Percentiles rank a stretch among this genome's conserved stretches.
Conservation (phyloP, 768 basidiomycete species). For the Omphalotus guepiniiformis region DNA sequence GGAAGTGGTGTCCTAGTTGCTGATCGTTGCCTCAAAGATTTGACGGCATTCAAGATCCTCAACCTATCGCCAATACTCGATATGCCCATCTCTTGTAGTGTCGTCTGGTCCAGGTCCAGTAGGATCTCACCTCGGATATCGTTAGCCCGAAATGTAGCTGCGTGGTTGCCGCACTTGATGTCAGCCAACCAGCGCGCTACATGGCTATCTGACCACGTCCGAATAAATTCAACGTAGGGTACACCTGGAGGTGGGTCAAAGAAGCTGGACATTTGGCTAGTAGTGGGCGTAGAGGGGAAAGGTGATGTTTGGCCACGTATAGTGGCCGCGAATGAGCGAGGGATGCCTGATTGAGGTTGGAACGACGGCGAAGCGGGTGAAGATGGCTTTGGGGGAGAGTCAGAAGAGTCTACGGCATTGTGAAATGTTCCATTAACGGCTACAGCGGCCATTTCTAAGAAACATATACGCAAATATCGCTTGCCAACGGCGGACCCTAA, state of each 20-base stretch:
- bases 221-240: slow-evolving; percentile 59
- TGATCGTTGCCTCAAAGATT: slow-evolving; percentile 63
- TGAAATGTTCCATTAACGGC: slow-evolving; percentile 25
- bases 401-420: slow-evolving; percentile 31
- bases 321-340: slow-evolving; percentile 37
- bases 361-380: slow-evolving; percentile 44
- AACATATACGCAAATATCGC: no score
- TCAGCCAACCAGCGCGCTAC: slow-evolving; percentile 77
- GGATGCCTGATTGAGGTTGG: slow-evolving; percentile 26
- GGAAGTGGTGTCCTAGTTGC: slow-evolving; percentile 16
- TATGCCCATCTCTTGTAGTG: slow-evolving; percentile 89
- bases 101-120: slow-evolving; percentile 84
- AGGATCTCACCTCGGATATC: slow-evolving; percentile 92
- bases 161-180: slow-evolving; percentile 68
- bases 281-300: slow-evolving; percentile 38
- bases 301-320: slow-evolving; percentile 39
- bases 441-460: slow-evolving; percentile 35
- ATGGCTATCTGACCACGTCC: slow-evolving; percentile 68
- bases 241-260: slow-evolving; percentile 58
- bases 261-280: slow-evolving; percentile 20
- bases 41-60: slow-evolving; percentile 82
- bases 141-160: slow-evolving; percentile 69
- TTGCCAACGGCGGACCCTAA: no score
- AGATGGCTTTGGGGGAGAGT: slow-evolving; percentile 36
- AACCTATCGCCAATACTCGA: slow-evolving; percentile 88